Conservation (phyloP, 129 eudicot species). For the Scalesia atractyloides region DNA sequence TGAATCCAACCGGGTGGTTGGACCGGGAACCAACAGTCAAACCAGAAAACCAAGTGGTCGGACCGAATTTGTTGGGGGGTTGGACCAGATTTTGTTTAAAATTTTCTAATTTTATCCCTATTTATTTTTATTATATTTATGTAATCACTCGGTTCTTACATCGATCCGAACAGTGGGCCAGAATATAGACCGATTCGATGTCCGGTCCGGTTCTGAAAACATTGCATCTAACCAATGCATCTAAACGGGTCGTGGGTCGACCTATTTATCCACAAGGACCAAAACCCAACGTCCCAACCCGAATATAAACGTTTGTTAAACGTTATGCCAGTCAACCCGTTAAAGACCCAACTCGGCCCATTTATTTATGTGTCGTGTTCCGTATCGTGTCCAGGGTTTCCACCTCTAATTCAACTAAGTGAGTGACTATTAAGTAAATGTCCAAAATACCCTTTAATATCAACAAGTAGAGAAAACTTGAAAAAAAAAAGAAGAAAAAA, state of each 20-base stretch:
- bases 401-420: background rate
- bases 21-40: too few relatives aligned
- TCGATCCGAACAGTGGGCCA: too few relatives aligned
- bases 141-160: too few relatives aligned
- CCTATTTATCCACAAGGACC: background rate
- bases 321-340: background rate
- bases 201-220: too few relatives aligned
- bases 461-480: constrained; percentile 6
- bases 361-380: background rate
- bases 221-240: too few relatives aligned
- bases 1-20: too few relatives aligned
- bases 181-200: too few relatives aligned
- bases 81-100: too few relatives aligned
- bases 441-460: constrained; percentile 11
- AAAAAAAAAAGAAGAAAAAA: background rate
- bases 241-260: background rate
- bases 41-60: too few relatives aligned
- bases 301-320: background rate
- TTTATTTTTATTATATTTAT: too few relatives aligned
- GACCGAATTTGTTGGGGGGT: too few relatives aligned
- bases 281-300: background rate
- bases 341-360: background rate
- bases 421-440: background rate
- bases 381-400: background rate
- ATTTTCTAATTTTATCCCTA: too few relatives aligned